Evolutionary conservation across 257 asterid species (phyloP).

Genomic region (Leptodermis oblonga): DNA sequence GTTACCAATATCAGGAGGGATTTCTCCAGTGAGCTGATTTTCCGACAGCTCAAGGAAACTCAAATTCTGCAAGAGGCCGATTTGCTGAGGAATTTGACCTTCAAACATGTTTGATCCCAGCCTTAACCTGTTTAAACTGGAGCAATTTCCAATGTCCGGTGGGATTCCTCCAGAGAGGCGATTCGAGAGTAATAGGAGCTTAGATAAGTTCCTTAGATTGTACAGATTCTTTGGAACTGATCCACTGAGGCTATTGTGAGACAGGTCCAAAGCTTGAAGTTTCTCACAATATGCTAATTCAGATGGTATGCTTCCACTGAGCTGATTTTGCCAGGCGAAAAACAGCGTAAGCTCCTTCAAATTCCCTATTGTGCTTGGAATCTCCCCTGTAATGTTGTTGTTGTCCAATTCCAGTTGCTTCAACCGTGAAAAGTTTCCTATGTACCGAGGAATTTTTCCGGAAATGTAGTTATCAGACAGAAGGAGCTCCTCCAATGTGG

Average conservation of each 20-base stretch:
- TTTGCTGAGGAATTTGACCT: slow-evolving; percentile 51
- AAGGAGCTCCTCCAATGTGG: slow-evolving; percentile 56
- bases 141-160: slow-evolving; percentile 61
- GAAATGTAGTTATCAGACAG: slow-evolving; percentile 53
- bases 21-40: slow-evolving; percentile 47
- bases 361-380: slow-evolving; percentile 52
- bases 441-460: slow-evolving; percentile 47
- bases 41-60: slow-evolving; percentile 62
- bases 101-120: slow-evolving; percentile 49
- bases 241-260: slow-evolving; percentile 55
- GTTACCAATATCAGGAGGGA: slow-evolving; percentile 56
- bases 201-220: slow-evolving; percentile 55
- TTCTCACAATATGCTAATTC: slow-evolving; percentile 46
- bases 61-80: slow-evolving; percentile 38
- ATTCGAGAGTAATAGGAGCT: slow-evolving; percentile 59
- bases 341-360: slow-evolving; percentile 60
- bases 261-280: slow-evolving; percentile 62
- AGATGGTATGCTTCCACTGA: slow-evolving; percentile 53
- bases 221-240: slow-evolving; percentile 49
- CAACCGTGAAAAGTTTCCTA: slow-evolving; percentile 52
- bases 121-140: slow-evolving; percentile 49
- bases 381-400: slow-evolving; percentile 54
- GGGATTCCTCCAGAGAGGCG: slow-evolving; percentile 54
- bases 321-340: slow-evolving; percentile 74
- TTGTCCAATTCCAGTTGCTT: slow-evolving; percentile 66